A percentile compares a stretch with the other conserved stretches of the same genome.
Evolutionary conservation across 1,284 basidiomycete species (phyloP).

Genomic region (Puccinia triticina): DNA sequence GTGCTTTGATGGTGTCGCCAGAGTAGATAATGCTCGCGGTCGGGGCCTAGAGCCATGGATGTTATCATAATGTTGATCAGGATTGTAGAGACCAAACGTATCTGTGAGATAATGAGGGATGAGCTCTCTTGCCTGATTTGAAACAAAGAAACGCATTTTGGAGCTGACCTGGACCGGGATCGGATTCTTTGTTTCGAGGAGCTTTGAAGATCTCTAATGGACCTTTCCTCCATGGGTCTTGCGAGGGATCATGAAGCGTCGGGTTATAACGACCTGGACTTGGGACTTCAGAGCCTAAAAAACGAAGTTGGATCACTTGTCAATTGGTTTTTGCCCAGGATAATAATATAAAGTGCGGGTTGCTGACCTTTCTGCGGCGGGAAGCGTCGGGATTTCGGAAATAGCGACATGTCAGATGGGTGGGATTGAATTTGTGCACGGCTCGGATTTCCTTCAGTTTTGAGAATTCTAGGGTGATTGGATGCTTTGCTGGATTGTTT

Average conservation of each 20-base stretch:
- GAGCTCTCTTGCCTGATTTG: background rate
- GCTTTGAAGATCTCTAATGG: slow-evolving; percentile 50
- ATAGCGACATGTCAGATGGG: slow-evolving; percentile 25
- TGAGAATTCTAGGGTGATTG: background rate
- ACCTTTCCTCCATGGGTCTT: slow-evolving; percentile 51
- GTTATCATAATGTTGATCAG: background rate
- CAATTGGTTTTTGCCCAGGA: background rate
- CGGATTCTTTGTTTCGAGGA: slow-evolving; percentile 31
- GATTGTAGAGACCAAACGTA: slow-evolving; percentile 47
- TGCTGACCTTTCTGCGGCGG: slow-evolving; percentile 40
- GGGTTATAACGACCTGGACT: slow-evolving; percentile 45
- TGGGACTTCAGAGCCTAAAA: slow-evolving; percentile 34
- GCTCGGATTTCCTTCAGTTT: background rate
- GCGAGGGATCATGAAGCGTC: slow-evolving; percentile 32
- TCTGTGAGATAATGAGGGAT: background rate
- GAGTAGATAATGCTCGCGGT: slow-evolving; percentile 32
- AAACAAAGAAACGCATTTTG: too few species aligned
- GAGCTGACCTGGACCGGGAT: slow-evolving; percentile 39
- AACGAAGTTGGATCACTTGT: background rate
- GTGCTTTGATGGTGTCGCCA: slow-evolving; percentile 43
- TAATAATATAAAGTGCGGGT: background rate
- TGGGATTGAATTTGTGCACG: background rate
- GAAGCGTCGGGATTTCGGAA: slow-evolving; percentile 35
- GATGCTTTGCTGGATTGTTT: background rate
- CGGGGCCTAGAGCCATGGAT: slow-evolving; percentile 10